Evolutionary conservation across 2,329 filamentous ascomycete species (phyloP).

Genomic region (Epichloe coenophiala): DNA sequence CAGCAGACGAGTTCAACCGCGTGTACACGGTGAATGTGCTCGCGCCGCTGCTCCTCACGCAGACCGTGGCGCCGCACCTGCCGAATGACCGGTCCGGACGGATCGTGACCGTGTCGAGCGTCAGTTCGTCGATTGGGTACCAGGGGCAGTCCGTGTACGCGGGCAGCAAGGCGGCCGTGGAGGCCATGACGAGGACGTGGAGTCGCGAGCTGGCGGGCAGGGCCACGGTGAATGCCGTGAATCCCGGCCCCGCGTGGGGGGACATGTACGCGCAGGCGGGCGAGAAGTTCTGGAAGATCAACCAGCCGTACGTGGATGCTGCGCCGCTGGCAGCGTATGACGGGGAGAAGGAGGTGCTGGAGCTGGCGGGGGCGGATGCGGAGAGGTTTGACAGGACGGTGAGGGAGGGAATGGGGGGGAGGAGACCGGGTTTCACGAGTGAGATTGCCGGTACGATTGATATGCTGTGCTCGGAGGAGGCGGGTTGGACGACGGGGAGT

Average conservation of each 20-base stretch:
- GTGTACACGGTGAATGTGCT: slow-evolving; percentile 73
- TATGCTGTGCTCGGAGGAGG: slow-evolving; percentile 55
- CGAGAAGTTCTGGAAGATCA: slow-evolving; percentile 22
- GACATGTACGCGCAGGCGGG: slow-evolving; percentile 34
- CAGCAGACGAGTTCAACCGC: slow-evolving; percentile 50
- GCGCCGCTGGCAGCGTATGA: slow-evolving; percentile 22
- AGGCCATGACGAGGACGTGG: slow-evolving; percentile 47
- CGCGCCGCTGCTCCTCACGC: slow-evolving; percentile 63
- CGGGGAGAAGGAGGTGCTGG: slow-evolving; percentile 18
- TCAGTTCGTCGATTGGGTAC: slow-evolving; percentile 39
- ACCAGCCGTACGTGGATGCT: slow-evolving; percentile 24
- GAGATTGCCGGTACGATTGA: slow-evolving; percentile 59
- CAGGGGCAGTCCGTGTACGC: slow-evolving; percentile 43
- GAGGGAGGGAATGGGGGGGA: slow-evolving; percentile 19
- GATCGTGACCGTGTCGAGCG: slow-evolving; percentile 43
- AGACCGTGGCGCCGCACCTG: slow-evolving; percentile 58
- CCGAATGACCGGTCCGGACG: slow-evolving; percentile 50
- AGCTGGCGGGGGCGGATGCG: slow-evolving; percentile 17
- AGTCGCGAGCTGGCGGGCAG: slow-evolving; percentile 39
- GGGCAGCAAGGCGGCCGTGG: slow-evolving; percentile 43
- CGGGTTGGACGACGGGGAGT: slow-evolving; percentile 56
- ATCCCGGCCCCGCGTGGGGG: slow-evolving; percentile 40
- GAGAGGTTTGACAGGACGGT: slow-evolving; percentile 21
- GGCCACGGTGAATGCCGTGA: slow-evolving; percentile 43
- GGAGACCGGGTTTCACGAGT: slow-evolving; percentile 20